Conservation (phyloP, 83 land plant genomes). For the Picea engelmannii region DNA sequence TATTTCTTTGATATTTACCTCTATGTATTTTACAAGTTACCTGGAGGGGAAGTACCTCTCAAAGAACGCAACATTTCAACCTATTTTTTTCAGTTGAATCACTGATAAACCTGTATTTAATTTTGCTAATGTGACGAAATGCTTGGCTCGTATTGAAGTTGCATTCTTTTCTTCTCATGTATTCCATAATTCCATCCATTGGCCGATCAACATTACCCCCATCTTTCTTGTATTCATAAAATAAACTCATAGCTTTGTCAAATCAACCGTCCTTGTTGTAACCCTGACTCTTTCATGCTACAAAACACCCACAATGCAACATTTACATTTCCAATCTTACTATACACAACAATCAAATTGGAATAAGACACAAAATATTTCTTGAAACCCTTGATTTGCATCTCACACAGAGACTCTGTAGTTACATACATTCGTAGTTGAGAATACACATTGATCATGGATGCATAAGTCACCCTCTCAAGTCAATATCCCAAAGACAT, state of each 20-base stretch:
- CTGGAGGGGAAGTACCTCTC: too few relatives aligned
- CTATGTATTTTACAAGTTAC: too few relatives aligned
- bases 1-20: too few relatives aligned
- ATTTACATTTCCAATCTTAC: slow-evolving; percentile 1
- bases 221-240: slow-evolving; percentile 39
- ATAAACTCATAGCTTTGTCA: slow-evolving; percentile 39
- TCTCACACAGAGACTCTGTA: slow-evolving; percentile 44
- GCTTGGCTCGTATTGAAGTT: too few relatives aligned
- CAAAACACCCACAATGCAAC: slow-evolving; percentile 12
- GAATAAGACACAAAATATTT: slow-evolving; percentile 64
- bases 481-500: slow-evolving; percentile 31
- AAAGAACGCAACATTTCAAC: too few relatives aligned
- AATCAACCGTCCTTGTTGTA: slow-evolving; percentile 43
- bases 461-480: slow-evolving; percentile 61
- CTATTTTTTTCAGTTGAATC: too few relatives aligned
- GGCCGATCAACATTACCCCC: slow-evolving; percentile 50
- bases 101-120: too few relatives aligned
- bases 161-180: too few relatives aligned
- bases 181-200: slow-evolving; percentile 50
- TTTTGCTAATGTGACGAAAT: too few relatives aligned
- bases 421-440: slow-evolving; percentile 20
- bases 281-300: slow-evolving; percentile 48
- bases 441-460: slow-evolving; percentile 37
- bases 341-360: slow-evolving; percentile 32
- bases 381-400: slow-evolving; percentile 51